Evolutionary conservation across 2,329 filamentous ascomycete genomes (phyloP), one percentile per base, ranked within the genome.

Genomic region (Sporothrix sp.): DNA sequence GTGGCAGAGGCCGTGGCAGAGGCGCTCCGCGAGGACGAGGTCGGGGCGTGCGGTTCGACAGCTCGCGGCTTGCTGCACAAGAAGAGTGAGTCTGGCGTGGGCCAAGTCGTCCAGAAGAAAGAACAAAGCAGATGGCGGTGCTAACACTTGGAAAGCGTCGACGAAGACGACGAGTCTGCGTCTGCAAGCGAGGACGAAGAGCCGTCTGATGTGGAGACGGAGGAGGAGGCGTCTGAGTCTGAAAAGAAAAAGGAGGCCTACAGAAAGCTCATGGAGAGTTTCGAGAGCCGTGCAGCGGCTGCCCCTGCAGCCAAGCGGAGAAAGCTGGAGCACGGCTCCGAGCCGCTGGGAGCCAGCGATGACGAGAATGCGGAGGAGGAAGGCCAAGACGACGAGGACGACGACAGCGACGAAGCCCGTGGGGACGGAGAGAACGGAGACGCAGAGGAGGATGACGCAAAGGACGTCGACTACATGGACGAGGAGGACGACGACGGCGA

Each of bases 191-290:
- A 40, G 60, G 60, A 52, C 7, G 50, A 52, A 16, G 20, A 13
- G 7, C 42, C 48, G n/a, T 39, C 50, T 5, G 42, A 42, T 7
- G 71, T 72, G 8, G 69, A 72, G 7, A 72, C 75, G 2, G 61
- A 72, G 40, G 65, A 71, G 1, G 71, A 72, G 30, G 72, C 74
- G 20, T 70, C 71, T n/a, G 69, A 70, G 25, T 32, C 28, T 5
- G 52, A 51, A 27, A 46, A 25, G 27, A 53, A 55, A 13, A 50
- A 48, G 20, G 42, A 54, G 27, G 73, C 80, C 3, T 84, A 83
- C 56, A 68, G 74, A 65, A 68, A 75, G 7, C 67, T 84, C 7
- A 68, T 84, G 59, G 73, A 81, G 58, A 81, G 75, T 52, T 66
- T 84, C 44, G 68, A 70, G 3, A 70, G 74, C 23, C 66, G 69